A percentile compares a stretch with the other conserved stretches of the same genome.
Conservation (phyloP, 805 yeast genomes). For the Kregervanrija delftensis region DNA sequence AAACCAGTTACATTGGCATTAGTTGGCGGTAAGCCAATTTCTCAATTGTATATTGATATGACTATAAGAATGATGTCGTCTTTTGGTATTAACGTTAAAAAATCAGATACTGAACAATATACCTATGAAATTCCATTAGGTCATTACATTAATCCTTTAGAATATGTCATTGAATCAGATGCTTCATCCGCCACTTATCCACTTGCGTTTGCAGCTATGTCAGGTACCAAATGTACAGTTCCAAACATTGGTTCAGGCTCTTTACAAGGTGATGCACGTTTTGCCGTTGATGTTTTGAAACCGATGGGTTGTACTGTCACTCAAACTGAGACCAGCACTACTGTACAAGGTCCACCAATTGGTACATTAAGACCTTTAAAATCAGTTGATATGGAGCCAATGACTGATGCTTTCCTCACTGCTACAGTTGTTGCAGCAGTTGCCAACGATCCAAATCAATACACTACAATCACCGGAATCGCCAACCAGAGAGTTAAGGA, state of each 20-base stretch:
- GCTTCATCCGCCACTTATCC: conserved; percentile 98
- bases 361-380: conserved; percentile 65
- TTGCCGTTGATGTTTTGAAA: conserved; percentile 83
- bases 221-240: conserved; percentile 86
- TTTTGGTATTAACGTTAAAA: conserved; percentile 75
- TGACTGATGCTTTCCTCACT: conserved; percentile 97
- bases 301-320: conserved; percentile 94
- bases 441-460: conserved; percentile 48
- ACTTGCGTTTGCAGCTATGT: conserved; percentile 92
- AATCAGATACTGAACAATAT: conserved; percentile 63
- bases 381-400: conserved; percentile 94
- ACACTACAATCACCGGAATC: conserved; percentile 86
- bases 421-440: conserved; percentile 95
- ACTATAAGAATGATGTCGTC: conserved; percentile 91
- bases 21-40: conserved; percentile 95
- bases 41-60: conserved; percentile 95
- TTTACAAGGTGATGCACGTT: conserved; percentile 94
- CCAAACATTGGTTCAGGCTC: conserved; percentile 92
- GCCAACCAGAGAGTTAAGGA: conserved; percentile 98
- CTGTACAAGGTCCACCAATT: conserved; percentile 81
- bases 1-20: conserved; percentile 80
- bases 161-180: conserved; percentile 89
- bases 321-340: conserved; percentile 81
- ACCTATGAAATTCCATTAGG: conserved; percentile 91
- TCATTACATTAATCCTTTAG: conserved; percentile 68